phyloP scores from a whole-genome alignment of 208 protist species.

The Sergeia podlipaevii region DNA sequence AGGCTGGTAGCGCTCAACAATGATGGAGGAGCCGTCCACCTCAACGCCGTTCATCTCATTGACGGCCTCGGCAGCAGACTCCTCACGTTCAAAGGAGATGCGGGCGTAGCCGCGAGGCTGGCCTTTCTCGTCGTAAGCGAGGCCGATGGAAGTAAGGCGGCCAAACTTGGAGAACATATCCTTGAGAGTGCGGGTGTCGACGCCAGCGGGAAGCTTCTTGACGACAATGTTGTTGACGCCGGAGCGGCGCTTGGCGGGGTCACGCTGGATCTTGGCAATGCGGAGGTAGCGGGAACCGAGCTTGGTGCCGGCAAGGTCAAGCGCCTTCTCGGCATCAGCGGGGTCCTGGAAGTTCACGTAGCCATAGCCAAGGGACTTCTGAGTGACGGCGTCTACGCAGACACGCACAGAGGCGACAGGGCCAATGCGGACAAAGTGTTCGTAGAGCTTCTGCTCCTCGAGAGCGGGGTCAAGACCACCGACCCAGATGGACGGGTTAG shows the following conservation, averaged over 20 bases:
- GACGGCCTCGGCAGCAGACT: conserved; percentile 92
- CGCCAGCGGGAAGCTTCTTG: conserved; percentile 95
- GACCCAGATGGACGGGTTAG: conserved; percentile 97
- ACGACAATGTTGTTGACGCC: conserved; percentile 98
- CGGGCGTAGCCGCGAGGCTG: conserved; percentile 96
- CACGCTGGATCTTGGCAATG: conserved; percentile 99
- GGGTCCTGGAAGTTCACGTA: conserved; percentile 99
- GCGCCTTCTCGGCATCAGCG: conserved; percentile 97
- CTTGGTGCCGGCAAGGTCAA: conserved; percentile 96
- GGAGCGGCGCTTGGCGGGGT: conserved; percentile 96
- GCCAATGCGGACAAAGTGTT: conserved; percentile 97
- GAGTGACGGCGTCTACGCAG: conserved; percentile 95
- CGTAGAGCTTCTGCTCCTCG: conserved; percentile 96
- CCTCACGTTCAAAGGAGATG: conserved; percentile 95
- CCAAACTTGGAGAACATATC: conserved; percentile 95
- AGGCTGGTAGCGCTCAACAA: conserved; percentile 93
- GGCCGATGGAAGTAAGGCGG: conserved; percentile 86
- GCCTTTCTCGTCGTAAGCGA: conserved; percentile 90
- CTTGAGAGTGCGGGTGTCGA: conserved; percentile 96
- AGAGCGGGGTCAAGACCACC: conserved; percentile 95
- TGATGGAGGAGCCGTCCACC: conserved; percentile 90
- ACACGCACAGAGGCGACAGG: conserved; percentile 97
- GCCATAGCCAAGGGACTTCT: conserved; percentile 98
- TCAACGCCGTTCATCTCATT: conserved; percentile 85
- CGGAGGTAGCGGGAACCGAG: conserved; percentile 94